Conservation (phyloP, 352 stramenopile genomes). For the Phytophthora colocasiae region DNA sequence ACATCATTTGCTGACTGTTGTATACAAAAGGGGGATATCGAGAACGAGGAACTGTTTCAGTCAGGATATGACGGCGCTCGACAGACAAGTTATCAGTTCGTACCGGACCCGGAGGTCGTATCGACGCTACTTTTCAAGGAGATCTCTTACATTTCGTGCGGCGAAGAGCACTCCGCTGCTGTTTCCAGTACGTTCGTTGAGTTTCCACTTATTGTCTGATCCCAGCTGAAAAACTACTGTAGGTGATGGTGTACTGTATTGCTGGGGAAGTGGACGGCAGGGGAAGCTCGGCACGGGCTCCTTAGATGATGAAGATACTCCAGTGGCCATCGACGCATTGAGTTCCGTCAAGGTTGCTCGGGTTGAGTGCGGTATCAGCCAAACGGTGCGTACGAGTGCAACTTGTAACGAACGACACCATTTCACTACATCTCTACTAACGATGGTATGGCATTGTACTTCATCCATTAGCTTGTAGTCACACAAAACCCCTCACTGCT, state of each 20-base stretch:
- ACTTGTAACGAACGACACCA: slow-evolving; percentile 10
- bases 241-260: slow-evolving; percentile 73
- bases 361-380: slow-evolving; percentile 55
- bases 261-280: slow-evolving; percentile 69
- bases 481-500: slow-evolving; percentile 52
- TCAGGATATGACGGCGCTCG: slow-evolving; percentile 69
- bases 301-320: slow-evolving; percentile 61
- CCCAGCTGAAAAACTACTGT: not conserved
- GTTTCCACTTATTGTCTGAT: slow-evolving; percentile 4
- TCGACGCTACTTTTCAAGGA: slow-evolving; percentile 53
- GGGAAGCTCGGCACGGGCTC: slow-evolving; percentile 76
- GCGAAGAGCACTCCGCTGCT: slow-evolving; percentile 71
- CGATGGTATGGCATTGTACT: not conserved
- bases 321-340: slow-evolving; percentile 59
- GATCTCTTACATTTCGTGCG: slow-evolving; percentile 60
- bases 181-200: slow-evolving; percentile 54
- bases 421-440: not conserved
- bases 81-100: slow-evolving; percentile 75
- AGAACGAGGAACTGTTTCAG: slow-evolving; percentile 74
- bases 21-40: slow-evolving; percentile 60
- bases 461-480: slow-evolving; percentile 34
- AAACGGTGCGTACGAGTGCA: slow-evolving; percentile 59
- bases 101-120: slow-evolving; percentile 56
- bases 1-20: not conserved
- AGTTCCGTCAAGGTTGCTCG: slow-evolving; percentile 62